phyloP scores from a whole-genome alignment of 495 filamentous ascomycete genomes.

The Neurospora africana region DNA sequence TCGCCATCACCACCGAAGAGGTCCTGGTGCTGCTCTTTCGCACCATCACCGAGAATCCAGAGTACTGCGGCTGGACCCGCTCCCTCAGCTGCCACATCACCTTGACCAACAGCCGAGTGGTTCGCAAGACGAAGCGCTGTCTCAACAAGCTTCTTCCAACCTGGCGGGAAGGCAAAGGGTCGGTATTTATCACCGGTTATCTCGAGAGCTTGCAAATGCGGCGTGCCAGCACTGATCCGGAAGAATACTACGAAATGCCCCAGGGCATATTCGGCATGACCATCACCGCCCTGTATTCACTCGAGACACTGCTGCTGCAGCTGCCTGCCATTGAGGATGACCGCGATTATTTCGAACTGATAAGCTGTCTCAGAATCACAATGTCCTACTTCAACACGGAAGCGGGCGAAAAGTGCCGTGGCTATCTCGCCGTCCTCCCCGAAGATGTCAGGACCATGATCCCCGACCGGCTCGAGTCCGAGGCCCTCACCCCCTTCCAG shows the following conservation, averaged over 20 bases:
- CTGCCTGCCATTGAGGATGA: slow-evolving; percentile 20
- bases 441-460: neutral
- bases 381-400: slow-evolving; percentile 5
- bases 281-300: slow-evolving; percentile 10
- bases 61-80: slow-evolving; percentile 14
- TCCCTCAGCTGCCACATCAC: slow-evolving; percentile 22
- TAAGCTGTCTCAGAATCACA: neutral
- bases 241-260: slow-evolving; percentile 11
- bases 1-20: slow-evolving; percentile 14
- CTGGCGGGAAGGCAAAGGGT: neutral
- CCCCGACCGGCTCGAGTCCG: neutral
- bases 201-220: neutral
- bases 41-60: slow-evolving; percentile 15
- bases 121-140: slow-evolving; percentile 14
- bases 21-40: slow-evolving; percentile 19
- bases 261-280: slow-evolving; percentile 15
- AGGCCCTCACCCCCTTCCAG: slow-evolving; percentile 1
- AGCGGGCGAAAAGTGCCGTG: neutral
- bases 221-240: neutral
- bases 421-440: neutral
- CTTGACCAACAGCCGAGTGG: slow-evolving; percentile 12
- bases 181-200: neutral
- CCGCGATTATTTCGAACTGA: slow-evolving; percentile 10
- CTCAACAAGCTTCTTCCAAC: slow-evolving; percentile 3
- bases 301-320: slow-evolving; percentile 21